Base-by-base conservation (phyloP, 129 eudicot species). In the Lactuca saligna region DNA sequence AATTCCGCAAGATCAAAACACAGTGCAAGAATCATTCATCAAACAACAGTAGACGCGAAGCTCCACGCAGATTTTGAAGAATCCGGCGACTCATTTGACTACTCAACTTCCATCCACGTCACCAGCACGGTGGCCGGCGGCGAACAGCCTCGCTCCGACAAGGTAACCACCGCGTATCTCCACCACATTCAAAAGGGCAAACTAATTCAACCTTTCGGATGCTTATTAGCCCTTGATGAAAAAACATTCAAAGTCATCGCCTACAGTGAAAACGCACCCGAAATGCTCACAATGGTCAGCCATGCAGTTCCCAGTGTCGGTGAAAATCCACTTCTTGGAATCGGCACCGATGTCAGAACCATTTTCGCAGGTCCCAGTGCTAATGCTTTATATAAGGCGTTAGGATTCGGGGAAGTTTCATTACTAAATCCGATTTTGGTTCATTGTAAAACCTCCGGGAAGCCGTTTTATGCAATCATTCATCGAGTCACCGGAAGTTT, bases 31-130 rank as follows among this genome's bases (percentile, higher is more conserved):
- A 82, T 91, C 39, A 73, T 88, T 13, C 88, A 88, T 4, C 97
- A 91, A 62, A 93, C 98, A 8, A 87, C 89, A 5, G 78, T 83
- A 8, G 98, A 93, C 39, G 98, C 98, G n/a, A 84, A 83, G 73
- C 95, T 93, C 66, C 95, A 93, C 49, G 97, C 98, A 9, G 88
- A 89, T 62, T 93, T 86, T 17, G 98, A 93, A 59, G 92, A 81
- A 56, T 89, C 96, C 0, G 88, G 95, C 17, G 77, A 80, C 37
- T 87, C 89, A 7, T 92, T 92, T 29, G 98, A 92, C 77, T 92
- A 92, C 84, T 86, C 96, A 3, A 82, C 80, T 39, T 84, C 98
- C 5, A 91, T 92, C 11, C 84, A 89, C 11, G 81, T 71, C 57
- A 78, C 82, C 35, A 70, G 58, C 65, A 66, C 71, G 0, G 68